Conservation (phyloP, 257 asterid species). For the Scutellaria baicalensis region DNA sequence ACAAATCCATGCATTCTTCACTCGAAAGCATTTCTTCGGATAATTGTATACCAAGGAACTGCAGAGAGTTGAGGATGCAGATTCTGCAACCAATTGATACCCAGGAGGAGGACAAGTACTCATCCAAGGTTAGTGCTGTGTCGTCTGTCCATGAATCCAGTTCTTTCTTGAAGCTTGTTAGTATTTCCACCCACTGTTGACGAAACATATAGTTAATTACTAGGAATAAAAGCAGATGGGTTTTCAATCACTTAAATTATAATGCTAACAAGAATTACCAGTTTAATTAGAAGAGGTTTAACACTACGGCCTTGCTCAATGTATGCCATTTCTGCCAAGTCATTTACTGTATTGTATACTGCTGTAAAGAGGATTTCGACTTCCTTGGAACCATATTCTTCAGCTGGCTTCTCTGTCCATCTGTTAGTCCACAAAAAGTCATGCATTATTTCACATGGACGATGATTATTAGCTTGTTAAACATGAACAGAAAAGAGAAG, state of each 20-base stretch:
- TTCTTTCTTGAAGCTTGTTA: conserved; percentile 16
- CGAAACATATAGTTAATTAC: neutral
- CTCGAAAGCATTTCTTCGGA: conserved; percentile 14
- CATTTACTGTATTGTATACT: conserved; percentile 26
- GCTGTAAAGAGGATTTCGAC: conserved; percentile 25
- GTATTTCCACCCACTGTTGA: conserved; percentile 21
- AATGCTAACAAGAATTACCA: conserved; percentile 11
- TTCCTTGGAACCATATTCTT: conserved; percentile 16
- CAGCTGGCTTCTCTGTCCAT: conserved; percentile 29
- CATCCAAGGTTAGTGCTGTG: conserved; percentile 18
- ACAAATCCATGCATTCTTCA: conserved; percentile 13
- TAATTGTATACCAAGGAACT: conserved; percentile 16
- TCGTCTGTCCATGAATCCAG: conserved; percentile 14
- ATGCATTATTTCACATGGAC: neutral
- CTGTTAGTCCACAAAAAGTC: conserved; percentile 7
- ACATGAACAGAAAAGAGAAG: neutral
- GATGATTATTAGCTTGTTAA: neutral
- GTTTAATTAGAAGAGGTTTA: conserved; percentile 12
- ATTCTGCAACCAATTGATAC: conserved; percentile 11
- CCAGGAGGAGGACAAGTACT: conserved; percentile 18
- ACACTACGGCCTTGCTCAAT: conserved; percentile 27
- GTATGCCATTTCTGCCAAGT: conserved; percentile 27
- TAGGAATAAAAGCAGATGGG: neutral
- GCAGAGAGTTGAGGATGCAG: conserved; percentile 17
- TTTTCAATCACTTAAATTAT: neutral